Base-by-base conservation (phyloP, 208 protist species). In the Polymyxa betae region DNA sequence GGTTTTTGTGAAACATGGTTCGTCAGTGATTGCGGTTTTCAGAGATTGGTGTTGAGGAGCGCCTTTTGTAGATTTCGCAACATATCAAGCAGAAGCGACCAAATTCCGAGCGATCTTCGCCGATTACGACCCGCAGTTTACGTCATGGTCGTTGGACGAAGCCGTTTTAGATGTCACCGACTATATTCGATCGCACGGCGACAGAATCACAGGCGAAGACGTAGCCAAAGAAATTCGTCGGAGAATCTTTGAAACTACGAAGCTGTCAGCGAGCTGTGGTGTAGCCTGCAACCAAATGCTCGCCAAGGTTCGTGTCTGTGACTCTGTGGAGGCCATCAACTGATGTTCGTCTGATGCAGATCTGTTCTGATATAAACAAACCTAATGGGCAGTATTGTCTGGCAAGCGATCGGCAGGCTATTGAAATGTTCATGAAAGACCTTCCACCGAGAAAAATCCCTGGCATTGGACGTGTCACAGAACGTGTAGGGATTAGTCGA, bases 51-150 rank as follows among this genome's bases (percentile, higher is more conserved):
- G 10, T n/a, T 10, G 52, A 29, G 24, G 16, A 88, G 44, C 16
- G 52, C 29, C 38, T 20, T 44, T 88, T 89, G 16, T n/a, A 41
- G 16, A 88, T 90, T 89, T 90, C 89, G 45, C 10, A 1, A 90
- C 89, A 43, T 91, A 91, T 38, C 16, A n/a, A 38, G 20, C 89
- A 38, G 90, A 88, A 32, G 82, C 89, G 0, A 49, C 40, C 0
- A 29, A 89, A 0, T 45, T 72, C 44, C 68, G 92, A 40, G 88
- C 49, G 35, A 91, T 91, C 46, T 90, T 92, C 88, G 41, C 54
- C 12, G 88, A 91, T 29, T 92, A 91, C 66, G 91, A 92, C 88
- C 40, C 91, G 49, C 41, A 89, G 45, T 89, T 88, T 20, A 0
- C 10, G 49, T 24, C 77, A 38, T 35, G 0, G 16, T 90, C 77